Base-by-base conservation (phyloP, 495 filamentous ascomycete species). In the Talaromyces liani region DNA sequence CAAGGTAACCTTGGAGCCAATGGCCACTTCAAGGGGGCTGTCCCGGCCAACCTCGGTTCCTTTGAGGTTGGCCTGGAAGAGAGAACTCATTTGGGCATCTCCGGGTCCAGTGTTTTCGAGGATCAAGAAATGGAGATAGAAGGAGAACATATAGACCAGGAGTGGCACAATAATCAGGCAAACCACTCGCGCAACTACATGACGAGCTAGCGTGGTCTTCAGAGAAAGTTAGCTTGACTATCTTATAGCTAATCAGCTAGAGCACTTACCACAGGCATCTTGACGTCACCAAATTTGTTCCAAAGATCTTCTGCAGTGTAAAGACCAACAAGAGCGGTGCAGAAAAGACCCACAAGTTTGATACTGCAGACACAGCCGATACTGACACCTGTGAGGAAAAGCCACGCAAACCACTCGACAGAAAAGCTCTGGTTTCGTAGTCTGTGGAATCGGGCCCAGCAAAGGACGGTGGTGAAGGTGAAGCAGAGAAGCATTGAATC, bases 401-500 rank as follows among this genome's bases (percentile, higher is more conserved):
- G 82, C 94, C 95, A 98, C 57, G 86, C 72, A 73, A 88, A 95
- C 94, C 94, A 98, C 72, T 96, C 89, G 36, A 83, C 76, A 8
- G 89, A 88, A 75, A 98, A 98, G 71, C 88, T 91, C 67, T 88
- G 80, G 64, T 87, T 80, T 70, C 91, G 91, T 68, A 93, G 81
- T 62, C 87, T 83, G 75, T 98, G 94, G 76, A 98, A 98, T 69
- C 89, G 91, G 64, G 94, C 87, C 91, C 93, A 98, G 81, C 93
- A 97, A 66, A 98, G 82, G 45, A 93, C 89, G 16, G 94, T 98
- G 1, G 92, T 94, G 68, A 98, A 94, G 22, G 94, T 98, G 75
- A 97, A 97, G 78, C 92, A 98, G 20, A 98, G 84, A 18, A 98
- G 83, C 94, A 98, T 98, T 2, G 94, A 97, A 70, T 98, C 94